Evolutionary conservation across 2,329 filamentous ascomycete species (phyloP), one percentile per base, ranked within the genome.

Genomic region (Cladosporium halotolerans): DNA sequence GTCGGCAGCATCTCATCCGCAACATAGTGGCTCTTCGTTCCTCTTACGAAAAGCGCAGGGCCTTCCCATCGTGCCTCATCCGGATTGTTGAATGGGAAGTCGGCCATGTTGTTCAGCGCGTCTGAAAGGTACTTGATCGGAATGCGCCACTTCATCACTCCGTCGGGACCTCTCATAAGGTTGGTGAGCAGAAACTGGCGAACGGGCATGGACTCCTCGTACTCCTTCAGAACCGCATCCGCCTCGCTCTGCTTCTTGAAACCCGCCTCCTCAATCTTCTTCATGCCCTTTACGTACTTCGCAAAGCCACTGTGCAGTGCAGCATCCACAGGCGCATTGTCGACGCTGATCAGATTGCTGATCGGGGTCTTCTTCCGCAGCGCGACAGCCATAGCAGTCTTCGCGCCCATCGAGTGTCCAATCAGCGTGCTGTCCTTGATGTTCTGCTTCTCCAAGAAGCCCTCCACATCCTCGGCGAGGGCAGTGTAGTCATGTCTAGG

Each of bases 331-430:
- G 92, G 92, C 3, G 91, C 89, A 67, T 97, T 97, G 73, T 97
- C 92, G 10, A 97, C 90, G 1, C 89, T 79, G 28, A 96, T 79
- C 48, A 97, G 74, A 62, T 85, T 82, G 13, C 79, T 76, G 55
- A 96, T 78, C 2, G 83, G 73, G 5, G 81, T 74, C 0, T 89
- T 88, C 1, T 82, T 78, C 41, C 79, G 76, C 34, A 97, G 79
- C 3, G 89, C 89, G 55, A 96, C 76, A 0, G 86, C 78, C 92
- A 97, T 96, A 62, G 89, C 89, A 2, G 86, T 84, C 75, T 97
- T 97, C 44, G 92, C 92, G 58, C 93, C 92, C 92, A 97, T 97
- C 1, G 89, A 96, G 72, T 97, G 93, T 0, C 92, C 92, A 63
- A 97, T 93, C 28, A 97, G 73, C 0, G 87, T 89, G 2, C 85